These are phyloP conservation scores for Mortierella sp. DNA, from an alignment of 371 early-diverging fungal genomes.

Conservation along the genomic window DNA sequence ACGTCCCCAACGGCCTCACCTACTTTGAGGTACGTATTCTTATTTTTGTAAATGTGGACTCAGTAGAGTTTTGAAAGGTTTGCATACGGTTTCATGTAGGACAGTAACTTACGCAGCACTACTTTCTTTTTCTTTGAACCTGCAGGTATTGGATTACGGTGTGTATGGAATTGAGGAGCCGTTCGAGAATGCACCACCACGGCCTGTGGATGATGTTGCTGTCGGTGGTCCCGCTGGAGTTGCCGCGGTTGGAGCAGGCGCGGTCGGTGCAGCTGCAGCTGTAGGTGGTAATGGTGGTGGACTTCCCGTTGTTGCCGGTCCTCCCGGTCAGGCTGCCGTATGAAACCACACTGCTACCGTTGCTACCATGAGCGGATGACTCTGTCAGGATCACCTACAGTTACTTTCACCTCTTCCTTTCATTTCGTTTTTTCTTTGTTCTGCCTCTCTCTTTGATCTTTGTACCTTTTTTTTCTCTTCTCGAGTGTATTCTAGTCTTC, in stretches of 20 bases:
- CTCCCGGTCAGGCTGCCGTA: conserved; percentile 2
- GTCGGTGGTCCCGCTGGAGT: conserved; percentile 16
- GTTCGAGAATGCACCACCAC: conserved; percentile 45
- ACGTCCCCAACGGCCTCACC: conserved; percentile 61
- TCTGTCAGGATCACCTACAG: not conserved
- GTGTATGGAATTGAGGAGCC: conserved; percentile 63
- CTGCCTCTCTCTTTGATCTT: not conserved
- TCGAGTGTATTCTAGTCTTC: conserved; percentile 5
- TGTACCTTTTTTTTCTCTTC: not conserved
- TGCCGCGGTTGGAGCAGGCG: conserved; percentile 5
- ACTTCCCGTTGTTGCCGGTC: not conserved
- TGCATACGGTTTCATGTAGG: not conserved
- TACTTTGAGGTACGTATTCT: conserved; percentile 61
- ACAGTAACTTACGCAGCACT: not conserved
- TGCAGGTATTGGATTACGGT: conserved; percentile 64
- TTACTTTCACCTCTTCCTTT: not conserved
- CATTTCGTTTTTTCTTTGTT: not conserved
- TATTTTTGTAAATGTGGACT: not conserved
- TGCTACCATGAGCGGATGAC: not conserved
- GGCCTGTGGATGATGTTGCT: conserved; percentile 45
- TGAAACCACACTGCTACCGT: not conserved
- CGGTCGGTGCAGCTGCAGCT: conserved; percentile 10
- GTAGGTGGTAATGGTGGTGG: not conserved
- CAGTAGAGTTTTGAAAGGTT: too few relatives aligned
- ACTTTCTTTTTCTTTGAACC: not conserved